Evolutionary conservation across 768 basidiomycete species (phyloP).

Genomic region (Lentinula aciculospora): DNA sequence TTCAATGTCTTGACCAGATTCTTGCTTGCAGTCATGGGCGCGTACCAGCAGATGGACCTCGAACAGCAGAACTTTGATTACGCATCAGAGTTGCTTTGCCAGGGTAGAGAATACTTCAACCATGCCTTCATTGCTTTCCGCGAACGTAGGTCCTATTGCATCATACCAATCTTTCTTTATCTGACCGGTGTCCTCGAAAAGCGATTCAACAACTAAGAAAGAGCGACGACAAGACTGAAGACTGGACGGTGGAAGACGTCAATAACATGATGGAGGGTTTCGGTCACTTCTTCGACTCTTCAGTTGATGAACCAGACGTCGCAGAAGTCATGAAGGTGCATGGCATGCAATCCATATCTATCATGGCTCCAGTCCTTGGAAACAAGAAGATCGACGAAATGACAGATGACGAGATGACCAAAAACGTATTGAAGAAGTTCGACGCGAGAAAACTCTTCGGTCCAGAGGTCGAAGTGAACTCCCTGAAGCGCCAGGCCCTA

Average conservation of each 20-base stretch:
- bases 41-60: slow-evolving; percentile 1
- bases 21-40: neutral
- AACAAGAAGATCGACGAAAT: neutral
- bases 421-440: neutral
- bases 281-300: slow-evolving; percentile 2
- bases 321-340: neutral
- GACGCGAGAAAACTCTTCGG: slow-evolving; percentile 1
- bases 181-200: neutral
- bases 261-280: slow-evolving; percentile 2
- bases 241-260: slow-evolving; percentile 1
- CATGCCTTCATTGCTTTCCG: slow-evolving; percentile 2
- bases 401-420: neutral
- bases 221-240: neutral
- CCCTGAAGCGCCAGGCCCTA: slow-evolving; percentile 1
- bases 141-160: neutral
- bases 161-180: neutral
- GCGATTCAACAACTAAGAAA: neutral
- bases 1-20: neutral
- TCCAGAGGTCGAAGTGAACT: slow-evolving; percentile 3
- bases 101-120: neutral
- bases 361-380: neutral
- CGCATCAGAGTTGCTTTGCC: neutral
- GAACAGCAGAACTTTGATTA: slow-evolving; percentile 1
- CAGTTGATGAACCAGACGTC: neutral
- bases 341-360: neutral